A percentile compares a stretch with the other conserved stretches of the same genome.
These are phyloP conservation scores for Beauveria sp. DNA, from an alignment of 2,329 filamentous ascomycete species.

Conservation along the genomic window DNA sequence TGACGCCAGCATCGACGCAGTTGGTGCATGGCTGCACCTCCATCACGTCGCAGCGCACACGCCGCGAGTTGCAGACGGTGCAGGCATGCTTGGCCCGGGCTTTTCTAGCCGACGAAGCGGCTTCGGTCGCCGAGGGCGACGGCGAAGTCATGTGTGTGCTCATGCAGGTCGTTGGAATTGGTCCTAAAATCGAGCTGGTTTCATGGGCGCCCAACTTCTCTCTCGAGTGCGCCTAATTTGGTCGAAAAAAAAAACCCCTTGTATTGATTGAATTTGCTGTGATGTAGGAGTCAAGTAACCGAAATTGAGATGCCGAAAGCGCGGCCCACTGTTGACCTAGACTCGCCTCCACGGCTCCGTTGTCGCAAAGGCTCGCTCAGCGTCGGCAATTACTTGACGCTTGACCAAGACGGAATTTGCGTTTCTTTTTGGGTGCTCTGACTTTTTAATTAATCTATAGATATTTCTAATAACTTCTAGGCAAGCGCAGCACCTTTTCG, in stretches of 20 bases:
- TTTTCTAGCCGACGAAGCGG: slow-evolving; percentile 23
- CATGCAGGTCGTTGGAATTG: not conserved
- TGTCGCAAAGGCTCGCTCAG: slow-evolving; percentile 4
- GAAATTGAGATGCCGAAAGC: slow-evolving; percentile 8
- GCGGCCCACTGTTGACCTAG: not conserved
- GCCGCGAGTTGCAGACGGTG: slow-evolving; percentile 26
- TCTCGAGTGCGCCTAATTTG: not conserved
- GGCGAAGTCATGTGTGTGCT: slow-evolving; percentile 7
- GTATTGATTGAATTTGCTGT: not conserved
- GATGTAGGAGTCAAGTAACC: slow-evolving; percentile 10
- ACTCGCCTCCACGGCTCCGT: not conserved
- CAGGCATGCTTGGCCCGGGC: slow-evolving; percentile 28
- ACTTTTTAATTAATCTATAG: not conserved
- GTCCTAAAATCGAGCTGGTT: not conserved
- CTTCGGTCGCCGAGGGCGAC: slow-evolving; percentile 7
- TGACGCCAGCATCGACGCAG: slow-evolving; percentile 19
- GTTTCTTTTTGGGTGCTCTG: not conserved
- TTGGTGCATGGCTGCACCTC: slow-evolving; percentile 27
- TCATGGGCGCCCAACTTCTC: not conserved
- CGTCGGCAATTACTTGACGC: not conserved
- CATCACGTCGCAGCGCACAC: slow-evolving; percentile 29
- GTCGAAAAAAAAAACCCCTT: not conserved
- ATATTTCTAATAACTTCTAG: slow-evolving; percentile 52
- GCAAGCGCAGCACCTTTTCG: slow-evolving; percentile 59
- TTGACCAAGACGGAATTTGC: not conserved